Base-by-base conservation (phyloP, 805 yeast species). In the Wickerhamiella brachini region DNA sequence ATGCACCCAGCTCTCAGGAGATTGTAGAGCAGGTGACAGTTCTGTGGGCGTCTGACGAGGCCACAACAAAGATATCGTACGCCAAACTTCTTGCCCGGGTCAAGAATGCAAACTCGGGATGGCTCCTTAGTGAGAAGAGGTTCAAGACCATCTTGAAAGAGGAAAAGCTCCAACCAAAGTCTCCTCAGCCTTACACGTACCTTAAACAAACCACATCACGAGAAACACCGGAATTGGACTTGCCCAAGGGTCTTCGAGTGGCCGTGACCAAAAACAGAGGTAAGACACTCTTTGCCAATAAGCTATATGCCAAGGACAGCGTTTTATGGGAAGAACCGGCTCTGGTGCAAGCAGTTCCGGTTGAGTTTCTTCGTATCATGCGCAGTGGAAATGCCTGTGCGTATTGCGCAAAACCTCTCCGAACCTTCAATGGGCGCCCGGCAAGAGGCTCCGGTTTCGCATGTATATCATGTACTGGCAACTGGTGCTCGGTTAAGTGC, bases 401-500 rank as follows among this genome's bases (percentile, higher is more conserved):
- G 1, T 73, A 75, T 60, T 85, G 95, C 69, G 86, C 88, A 0
- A 72, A 74, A 45, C 66, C 80, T 1, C 65, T 80, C 39, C 67
- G 64, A 39, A 48, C 51, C 1, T 47, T 54, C 5, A 60, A 58
- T 13, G 61, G 61, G 45, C 48, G 50, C 31, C 60, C 54, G 17
- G 55, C 61, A 57, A 64, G 52, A 43, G 48, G 51, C 3, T 17
- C 49, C 2, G 57, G 57, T 8, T 49, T 57, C 18, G 47, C 54
- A 12, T 80, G 83, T n/a, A 67, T 81, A 47, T 83, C 80, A 56
- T 85, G 95, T 66, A 64, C 72, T 7, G 83, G 79, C 49, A 68
- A 79, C 47, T 85, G 93, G 90, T 85, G 95, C 64, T 73, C 80
- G 6, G 69, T 66, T 47, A 64, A 62, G 9, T 85, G 95, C 68